Evolutionary conservation across 495 filamentous ascomycete species (phyloP).

Genomic region (Acidiella bohemica): DNA sequence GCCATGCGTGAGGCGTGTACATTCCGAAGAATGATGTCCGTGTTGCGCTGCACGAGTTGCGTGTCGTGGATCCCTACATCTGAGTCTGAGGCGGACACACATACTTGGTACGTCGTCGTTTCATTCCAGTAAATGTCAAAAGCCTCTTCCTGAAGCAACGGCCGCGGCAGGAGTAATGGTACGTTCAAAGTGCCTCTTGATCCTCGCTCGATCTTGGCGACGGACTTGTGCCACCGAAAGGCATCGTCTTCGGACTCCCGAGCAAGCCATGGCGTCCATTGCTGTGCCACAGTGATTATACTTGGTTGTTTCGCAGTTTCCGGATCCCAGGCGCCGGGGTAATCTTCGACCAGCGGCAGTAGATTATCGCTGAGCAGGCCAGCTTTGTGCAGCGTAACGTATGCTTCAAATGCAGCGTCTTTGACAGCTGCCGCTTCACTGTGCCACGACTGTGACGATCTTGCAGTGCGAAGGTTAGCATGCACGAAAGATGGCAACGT

Average conservation of each 20-base stretch:
- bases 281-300: conserved; percentile 5
- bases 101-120: conserved; percentile 15
- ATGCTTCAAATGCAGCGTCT: conserved; percentile 78
- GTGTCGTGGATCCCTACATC: too few relatives aligned
- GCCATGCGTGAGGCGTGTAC: too few relatives aligned
- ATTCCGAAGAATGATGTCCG: neutral
- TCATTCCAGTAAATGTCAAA: conserved; percentile 37
- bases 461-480: conserved; percentile 41
- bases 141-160: conserved; percentile 23
- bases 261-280: too few relatives aligned
- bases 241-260: too few relatives aligned
- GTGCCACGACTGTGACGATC: conserved; percentile 44
- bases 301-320: too few relatives aligned
- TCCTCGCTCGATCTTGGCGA: too few relatives aligned
- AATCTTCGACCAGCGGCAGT: conserved; percentile 43
- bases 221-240: too few relatives aligned
- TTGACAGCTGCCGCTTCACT: conserved; percentile 64
- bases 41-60: too few relatives aligned
- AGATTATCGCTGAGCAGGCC: conserved; percentile 70
- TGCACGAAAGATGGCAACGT: conserved; percentile 60
- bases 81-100: too few relatives aligned
- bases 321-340: too few relatives aligned
- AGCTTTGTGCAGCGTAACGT: conserved; percentile 51
- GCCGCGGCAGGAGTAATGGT: conserved; percentile 30
- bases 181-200: too few relatives aligned